Evolutionary conservation across 441 rosid species (phyloP), one percentile per base, ranked within the genome.

Genomic region (Biscutella laevigata): DNA sequence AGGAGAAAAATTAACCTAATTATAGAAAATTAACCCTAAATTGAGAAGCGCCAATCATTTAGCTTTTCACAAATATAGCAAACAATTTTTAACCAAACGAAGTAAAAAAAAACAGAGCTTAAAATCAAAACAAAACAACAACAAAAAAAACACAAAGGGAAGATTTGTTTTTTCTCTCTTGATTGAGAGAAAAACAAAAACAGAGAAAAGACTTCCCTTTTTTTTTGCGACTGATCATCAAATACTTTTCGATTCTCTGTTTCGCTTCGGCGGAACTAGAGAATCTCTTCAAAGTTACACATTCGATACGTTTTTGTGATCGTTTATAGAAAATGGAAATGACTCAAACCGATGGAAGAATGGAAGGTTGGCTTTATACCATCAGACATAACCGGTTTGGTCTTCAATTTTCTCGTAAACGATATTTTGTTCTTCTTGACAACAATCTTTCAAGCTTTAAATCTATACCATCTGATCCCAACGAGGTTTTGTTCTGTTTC

Each of bases 321-420:
- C 1, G 2, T 57, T 34, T 34, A 33, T 11, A 64, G 78, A 79
- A 59, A 49, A 76, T 75, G 80, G 76, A 63, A 57, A 25, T 68
- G 60, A 3, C 70, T 4, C 61, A 56, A 58, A 53, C 44, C 24
- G 85, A 73, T 35, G 74, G 70, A 12, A 80, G 66, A 67, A 84
- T 86, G 84, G 95, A 86, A 43, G 99, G 97, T 13, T 92, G 99
- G 99, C 71, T 88, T 19, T 82, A 82, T 62, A 70, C 78, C 43
- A 76, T 88, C 52, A 78, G 94, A 62, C 74, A 80, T 39, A 81
- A 74, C 66, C 79, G 92, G 57, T 71, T 92, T 66, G 91, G 98
- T n/a, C 72, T 77, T 28, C 94, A 77, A 44, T 76, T 70, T 64
- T 86, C 94, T 16, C 74, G 86, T 35, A 92, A 84, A 70, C 77